These are phyloP conservation scores for Spatholobus suberectus DNA, from an alignment of 306 rosid genomes.

Conservation along the genomic window DNA sequence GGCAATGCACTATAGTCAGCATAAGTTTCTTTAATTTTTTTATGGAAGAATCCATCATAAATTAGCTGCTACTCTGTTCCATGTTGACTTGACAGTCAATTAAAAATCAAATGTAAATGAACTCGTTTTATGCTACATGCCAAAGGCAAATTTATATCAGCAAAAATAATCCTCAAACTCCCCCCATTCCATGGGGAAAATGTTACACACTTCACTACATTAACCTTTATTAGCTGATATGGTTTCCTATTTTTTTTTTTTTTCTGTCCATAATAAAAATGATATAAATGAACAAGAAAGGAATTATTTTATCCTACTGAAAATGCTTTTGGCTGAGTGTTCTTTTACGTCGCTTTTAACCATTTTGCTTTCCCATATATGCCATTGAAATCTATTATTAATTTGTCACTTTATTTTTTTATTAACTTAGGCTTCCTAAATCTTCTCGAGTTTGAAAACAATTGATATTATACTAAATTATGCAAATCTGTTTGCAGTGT, in stretches of 20 bases:
- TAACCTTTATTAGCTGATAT: constrained; percentile 17
- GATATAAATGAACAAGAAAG: background rate
- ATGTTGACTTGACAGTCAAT: background rate
- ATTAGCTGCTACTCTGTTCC: background rate
- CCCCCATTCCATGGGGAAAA: background rate
- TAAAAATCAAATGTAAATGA: background rate
- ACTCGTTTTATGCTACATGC: constrained; percentile 10
- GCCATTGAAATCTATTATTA: constrained; percentile 26
- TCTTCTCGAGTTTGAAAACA: constrained; percentile 8
- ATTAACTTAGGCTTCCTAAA: constrained; percentile 22
- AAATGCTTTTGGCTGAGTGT: background rate
- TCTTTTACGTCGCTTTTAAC: constrained; percentile 12
- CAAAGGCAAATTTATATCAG: background rate
- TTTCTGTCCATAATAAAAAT: background rate
- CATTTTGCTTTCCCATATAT: background rate
- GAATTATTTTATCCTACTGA: constrained; percentile 13
- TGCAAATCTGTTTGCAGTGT: constrained; percentile 66
- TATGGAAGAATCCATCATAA: background rate
- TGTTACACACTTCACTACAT: background rate
- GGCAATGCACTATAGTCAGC: constrained; percentile 52
- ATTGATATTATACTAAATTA: constrained; percentile 37
- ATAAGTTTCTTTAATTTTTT: constrained; percentile 16
- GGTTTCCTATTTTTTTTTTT: background rate
- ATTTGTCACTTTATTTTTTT: background rate
- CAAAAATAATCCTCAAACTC: background rate